Evolutionary conservation across 495 filamentous ascomycete species (phyloP).

Genomic region (Daldinia decipiens): DNA sequence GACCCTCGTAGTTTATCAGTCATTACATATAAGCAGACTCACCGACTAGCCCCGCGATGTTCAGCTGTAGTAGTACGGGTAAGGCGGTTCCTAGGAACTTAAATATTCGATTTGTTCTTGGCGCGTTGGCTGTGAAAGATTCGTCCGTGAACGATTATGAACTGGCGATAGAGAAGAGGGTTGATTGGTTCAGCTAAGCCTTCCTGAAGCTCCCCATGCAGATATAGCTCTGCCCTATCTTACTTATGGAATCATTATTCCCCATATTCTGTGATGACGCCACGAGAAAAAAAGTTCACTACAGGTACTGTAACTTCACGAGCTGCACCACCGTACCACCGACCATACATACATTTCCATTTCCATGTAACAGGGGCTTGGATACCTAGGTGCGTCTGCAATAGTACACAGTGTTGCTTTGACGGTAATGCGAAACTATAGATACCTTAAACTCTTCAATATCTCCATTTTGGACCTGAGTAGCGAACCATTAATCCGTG

Average conservation of each 20-base stretch:
- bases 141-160: slow-evolving; percentile 18
- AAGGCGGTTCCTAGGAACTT: slow-evolving; percentile 12
- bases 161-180: neutral
- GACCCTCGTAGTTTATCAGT: neutral
- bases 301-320: neutral
- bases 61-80: slow-evolving; percentile 27
- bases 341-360: neutral
- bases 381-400: neutral
- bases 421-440: slow-evolving; percentile 4
- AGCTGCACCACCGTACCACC: neutral
- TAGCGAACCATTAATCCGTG: slow-evolving; percentile 1
- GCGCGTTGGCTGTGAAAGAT: slow-evolving; percentile 17
- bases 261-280: neutral
- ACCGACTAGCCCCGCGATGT: slow-evolving; percentile 11
- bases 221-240: neutral
- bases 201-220: slow-evolving; percentile 1
- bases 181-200: slow-evolving; percentile 23
- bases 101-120: slow-evolving; percentile 16
- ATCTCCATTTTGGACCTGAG: neutral
- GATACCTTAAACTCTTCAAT: neutral
- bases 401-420: neutral
- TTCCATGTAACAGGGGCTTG: neutral
- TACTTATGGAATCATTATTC: slow-evolving; percentile 8
- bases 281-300: neutral
- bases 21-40: neutral